Conservation (phyloP, 2,329 filamentous ascomycete species). For the Coleophoma eucalyptorum region DNA sequence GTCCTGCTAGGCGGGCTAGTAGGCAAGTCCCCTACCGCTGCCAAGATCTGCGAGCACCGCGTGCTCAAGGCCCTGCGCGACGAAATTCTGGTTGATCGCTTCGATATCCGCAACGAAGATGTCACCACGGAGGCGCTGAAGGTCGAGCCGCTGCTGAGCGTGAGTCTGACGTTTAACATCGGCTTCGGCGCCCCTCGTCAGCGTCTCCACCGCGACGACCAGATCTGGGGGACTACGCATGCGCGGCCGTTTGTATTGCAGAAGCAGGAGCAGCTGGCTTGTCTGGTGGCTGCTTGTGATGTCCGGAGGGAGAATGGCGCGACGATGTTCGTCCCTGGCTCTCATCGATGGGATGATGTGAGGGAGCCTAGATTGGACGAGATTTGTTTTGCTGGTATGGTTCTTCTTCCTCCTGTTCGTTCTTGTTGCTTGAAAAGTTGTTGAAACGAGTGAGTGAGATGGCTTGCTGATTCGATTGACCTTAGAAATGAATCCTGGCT, state of each 20-base stretch:
- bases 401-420: too few relatives aligned
- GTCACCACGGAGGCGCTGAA: slow-evolving; percentile 9
- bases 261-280: slow-evolving; percentile 22
- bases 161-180: slow-evolving; percentile 25
- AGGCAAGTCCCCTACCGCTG: slow-evolving; percentile 25
- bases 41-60: slow-evolving; percentile 17
- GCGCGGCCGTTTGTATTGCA: slow-evolving; percentile 4
- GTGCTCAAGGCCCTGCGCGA: slow-evolving; percentile 21
- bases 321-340: slow-evolving; percentile 29
- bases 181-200: slow-evolving; percentile 26
- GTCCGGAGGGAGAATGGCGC: slow-evolving; percentile 27
- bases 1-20: slow-evolving; percentile 23
- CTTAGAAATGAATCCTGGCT: slow-evolving; percentile 31
- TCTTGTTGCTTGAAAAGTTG: too few relatives aligned
- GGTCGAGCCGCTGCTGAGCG: slow-evolving; percentile 24
- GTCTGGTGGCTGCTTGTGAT: slow-evolving; percentile 24
- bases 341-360: slow-evolving; percentile 27
- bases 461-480: neutral
- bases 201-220: slow-evolving; percentile 27
- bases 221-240: slow-evolving; percentile 25
- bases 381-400: slow-evolving; percentile 28
- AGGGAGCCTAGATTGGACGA: slow-evolving; percentile 23
- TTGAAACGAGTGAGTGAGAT: neutral
- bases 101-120: slow-evolving; percentile 18
- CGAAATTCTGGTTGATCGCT: slow-evolving; percentile 21